phyloP scores from a whole-genome alignment of 495 filamentous ascomycete species.

The Tuber indicum region DNA sequence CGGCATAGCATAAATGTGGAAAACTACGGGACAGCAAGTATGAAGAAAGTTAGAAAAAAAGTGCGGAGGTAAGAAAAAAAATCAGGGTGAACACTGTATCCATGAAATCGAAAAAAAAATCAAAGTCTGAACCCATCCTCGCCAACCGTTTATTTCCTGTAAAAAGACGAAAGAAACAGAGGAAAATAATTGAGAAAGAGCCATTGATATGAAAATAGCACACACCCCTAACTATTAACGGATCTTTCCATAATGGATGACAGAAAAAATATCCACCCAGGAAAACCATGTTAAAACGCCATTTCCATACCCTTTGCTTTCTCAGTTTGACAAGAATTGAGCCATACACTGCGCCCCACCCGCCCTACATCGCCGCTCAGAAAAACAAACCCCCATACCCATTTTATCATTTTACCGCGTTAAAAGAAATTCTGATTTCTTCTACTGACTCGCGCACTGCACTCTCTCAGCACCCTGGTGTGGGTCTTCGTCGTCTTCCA shows the following conservation, averaged over 20 bases:
- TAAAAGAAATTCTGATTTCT: slow-evolving; percentile 8
- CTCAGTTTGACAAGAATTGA: background rate
- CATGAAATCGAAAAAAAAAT: background rate
- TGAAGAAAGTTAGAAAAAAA: background rate
- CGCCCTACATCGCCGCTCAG: background rate
- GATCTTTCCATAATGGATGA: background rate
- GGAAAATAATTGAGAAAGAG: background rate
- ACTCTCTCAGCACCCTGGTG: slow-evolving; percentile 83
- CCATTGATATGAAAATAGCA: slow-evolving; percentile 5
- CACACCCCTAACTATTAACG: slow-evolving; percentile 4
- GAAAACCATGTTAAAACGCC: slow-evolving; percentile 4
- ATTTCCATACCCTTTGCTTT: background rate
- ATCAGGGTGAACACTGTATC: slow-evolving; percentile 1
- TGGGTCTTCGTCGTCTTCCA: slow-evolving; percentile 79
- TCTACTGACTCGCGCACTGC: slow-evolving; percentile 96
- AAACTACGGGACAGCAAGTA: background rate
- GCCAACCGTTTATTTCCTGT: slow-evolving; percentile 6
- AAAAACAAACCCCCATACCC: background rate
- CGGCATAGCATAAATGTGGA: background rate
- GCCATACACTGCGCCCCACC: background rate
- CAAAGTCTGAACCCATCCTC: slow-evolving; percentile 2
- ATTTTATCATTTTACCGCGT: slow-evolving; percentile 2
- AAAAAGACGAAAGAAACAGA: slow-evolving; percentile 3
- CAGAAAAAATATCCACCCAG: background rate
- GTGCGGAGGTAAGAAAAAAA: background rate